Conservation (phyloP, 2,329 filamentous ascomycete genomes). For the Trichoderma gracile region DNA sequence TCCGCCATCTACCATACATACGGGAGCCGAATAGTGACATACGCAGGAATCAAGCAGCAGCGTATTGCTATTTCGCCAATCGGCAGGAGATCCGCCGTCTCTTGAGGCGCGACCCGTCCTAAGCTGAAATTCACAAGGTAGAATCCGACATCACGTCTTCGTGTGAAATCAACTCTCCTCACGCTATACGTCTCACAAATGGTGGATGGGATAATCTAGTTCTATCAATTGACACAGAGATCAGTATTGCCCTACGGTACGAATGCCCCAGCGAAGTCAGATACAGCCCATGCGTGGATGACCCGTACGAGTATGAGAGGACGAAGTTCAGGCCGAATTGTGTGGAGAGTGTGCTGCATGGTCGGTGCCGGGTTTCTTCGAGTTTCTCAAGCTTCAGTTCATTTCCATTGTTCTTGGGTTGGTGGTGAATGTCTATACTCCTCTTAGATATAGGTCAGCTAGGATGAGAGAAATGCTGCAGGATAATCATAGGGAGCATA, state of each 20-base stretch:
- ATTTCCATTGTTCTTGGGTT: neutral
- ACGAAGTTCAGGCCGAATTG: neutral
- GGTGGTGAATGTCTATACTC: neutral
- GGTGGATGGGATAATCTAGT: neutral
- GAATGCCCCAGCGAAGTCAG: neutral
- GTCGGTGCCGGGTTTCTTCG: neutral
- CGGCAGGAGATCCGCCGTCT: neutral
- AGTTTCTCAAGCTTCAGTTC: neutral
- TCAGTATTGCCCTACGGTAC: neutral
- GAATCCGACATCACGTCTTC: neutral
- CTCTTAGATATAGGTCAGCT: neutral
- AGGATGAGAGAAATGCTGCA: neutral
- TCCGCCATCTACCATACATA: neutral
- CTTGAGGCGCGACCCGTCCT: neutral
- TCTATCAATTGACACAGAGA: neutral
- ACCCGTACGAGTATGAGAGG: neutral
- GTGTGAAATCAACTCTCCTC: neutral
- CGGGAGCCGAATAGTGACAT: neutral
- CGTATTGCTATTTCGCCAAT: neutral
- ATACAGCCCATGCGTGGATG: neutral
- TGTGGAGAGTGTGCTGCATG: neutral
- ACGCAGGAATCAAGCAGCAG: neutral
- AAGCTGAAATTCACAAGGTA: neutral
- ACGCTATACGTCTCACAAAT: neutral
- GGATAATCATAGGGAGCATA: neutral